Evolutionary conservation across 495 filamentous ascomycete species (phyloP), one percentile per base, ranked within the genome.

Genomic region (Lepraria neglecta): DNA sequence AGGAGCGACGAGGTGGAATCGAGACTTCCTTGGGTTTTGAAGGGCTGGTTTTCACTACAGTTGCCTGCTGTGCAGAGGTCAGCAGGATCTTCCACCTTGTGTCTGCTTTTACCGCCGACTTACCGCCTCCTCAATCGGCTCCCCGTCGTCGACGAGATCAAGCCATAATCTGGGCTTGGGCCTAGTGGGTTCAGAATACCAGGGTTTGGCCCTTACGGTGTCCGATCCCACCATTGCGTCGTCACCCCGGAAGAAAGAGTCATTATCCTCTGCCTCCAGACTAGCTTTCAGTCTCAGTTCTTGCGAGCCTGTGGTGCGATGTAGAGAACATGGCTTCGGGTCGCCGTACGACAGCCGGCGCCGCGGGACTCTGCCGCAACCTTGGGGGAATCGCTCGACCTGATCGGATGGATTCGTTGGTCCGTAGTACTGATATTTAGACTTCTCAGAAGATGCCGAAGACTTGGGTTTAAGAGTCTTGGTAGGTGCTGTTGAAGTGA

Each of bases 121-220:
- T 48, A 65, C 65, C 43, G 60, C 60, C 48, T 63, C 33, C 43
- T 65, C 55, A 47, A 65, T 62, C 27, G 28, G 54, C 30, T 63
- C 65, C 19, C 52, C 58, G 5, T 38, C 47, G 31, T 64, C 59
- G 17, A 46, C 35, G 6, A 57, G 27, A 52, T 62, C 62, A 31
- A 59, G 51, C 48, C 38, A 58, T 14, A 61, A 12, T 53, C 54
- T 61, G 5, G 58, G 62, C 57, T 64, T 67, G 24, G 52, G 7
- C 33, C 53, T 38, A 42, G 43, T 30, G 15, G 50, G 38, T 19
- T 59, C 61, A 12, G 61, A 63, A 27, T 60, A 17, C n/a, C 24
- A 28, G n/a, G 45, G 11, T 31, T 45, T 33, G 27, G 48, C 38
- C 27, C 19, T 40, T 5, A 17, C 27, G 6, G 35, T 15, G 35